Base-by-base conservation (phyloP, 2,329 filamentous ascomycete genomes). In the Shiraia bambusicola region DNA sequence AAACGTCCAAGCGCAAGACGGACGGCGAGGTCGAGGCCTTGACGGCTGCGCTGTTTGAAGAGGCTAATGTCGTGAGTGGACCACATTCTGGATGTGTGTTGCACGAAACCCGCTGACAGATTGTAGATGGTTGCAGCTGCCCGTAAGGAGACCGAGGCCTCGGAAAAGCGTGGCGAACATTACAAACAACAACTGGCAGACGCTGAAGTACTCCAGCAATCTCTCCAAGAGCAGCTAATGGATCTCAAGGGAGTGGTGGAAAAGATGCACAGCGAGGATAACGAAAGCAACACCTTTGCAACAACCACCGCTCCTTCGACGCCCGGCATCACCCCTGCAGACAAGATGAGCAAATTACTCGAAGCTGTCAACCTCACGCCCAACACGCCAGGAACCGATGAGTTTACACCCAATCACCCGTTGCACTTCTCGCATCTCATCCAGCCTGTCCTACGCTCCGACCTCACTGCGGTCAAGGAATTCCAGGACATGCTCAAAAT, bases 231-330 rank as follows among this genome's bases (percentile, higher is more conserved):
- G 67, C 93, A 98, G 66, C 76, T 98, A 2, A 79, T 86, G 2
- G 88, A 97, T 67, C 80, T 98, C 50, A 98, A 98, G 70, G 77
- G 81, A 14, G 89, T 96, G 50, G 88, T 98, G 83, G 90, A 95
- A 69, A 84, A 86, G 57, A 88, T 96, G 82, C 82, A 88, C 54
- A 79, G 78, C 46, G 87, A 93, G 53, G 87, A 94, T 54, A 77
- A 81, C 52, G 79, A 84, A 35, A 82, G 77, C 31, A 81, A 80
- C 42, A 78, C 82, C n/a, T 87, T 88, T 8, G 67, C 72, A 13
- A 83, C 82, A 11, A 67, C 59, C 12, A 79, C 79, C 1, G 80
- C 87, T 7, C 90, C 90, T 2, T 88, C 88, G 1, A 95, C 92
- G 1, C 91, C 92, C 1, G 85, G 83, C 7, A 74, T 86, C 35